Conservation (phyloP, 2,329 filamentous ascomycete genomes). For the Camptophora hylomeconis region DNA sequence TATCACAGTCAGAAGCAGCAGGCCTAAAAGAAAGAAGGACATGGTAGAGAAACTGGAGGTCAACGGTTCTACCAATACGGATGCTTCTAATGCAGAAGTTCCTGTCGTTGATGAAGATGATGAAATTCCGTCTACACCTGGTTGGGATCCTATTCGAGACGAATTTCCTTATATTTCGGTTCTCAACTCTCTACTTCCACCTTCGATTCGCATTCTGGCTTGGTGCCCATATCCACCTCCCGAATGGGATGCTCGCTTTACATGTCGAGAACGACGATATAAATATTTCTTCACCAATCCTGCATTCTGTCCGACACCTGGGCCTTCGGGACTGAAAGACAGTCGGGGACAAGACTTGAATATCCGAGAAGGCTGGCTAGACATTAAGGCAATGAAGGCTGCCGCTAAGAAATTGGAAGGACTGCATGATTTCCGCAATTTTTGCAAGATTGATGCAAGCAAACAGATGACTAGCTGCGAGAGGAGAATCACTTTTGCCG, state of each 20-base stretch:
- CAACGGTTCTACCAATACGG: not conserved
- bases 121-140: slow-evolving; percentile 23
- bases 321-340: slow-evolving; percentile 33
- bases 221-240: slow-evolving; percentile 78
- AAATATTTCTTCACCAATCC: slow-evolving; percentile 98
- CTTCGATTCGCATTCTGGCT: slow-evolving; percentile 79
- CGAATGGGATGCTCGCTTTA: slow-evolving; percentile 82
- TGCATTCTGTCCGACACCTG: slow-evolving; percentile 58
- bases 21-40: slow-evolving; percentile 35
- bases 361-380: slow-evolving; percentile 60
- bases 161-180: slow-evolving; percentile 75
- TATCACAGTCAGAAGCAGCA: slow-evolving; percentile 66
- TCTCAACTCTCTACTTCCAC: slow-evolving; percentile 75
- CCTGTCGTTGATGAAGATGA: slow-evolving; percentile 22
- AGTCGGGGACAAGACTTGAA: slow-evolving; percentile 17
- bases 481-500: slow-evolving; percentile 65
- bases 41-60: not conserved
- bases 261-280: slow-evolving; percentile 81
- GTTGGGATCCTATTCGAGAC: slow-evolving; percentile 57
- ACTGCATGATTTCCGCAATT: slow-evolving; percentile 86
- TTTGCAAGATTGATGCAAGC: slow-evolving; percentile 82
- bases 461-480: slow-evolving; percentile 82
- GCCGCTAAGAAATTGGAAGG: slow-evolving; percentile 73
- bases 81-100: slow-evolving; percentile 9
- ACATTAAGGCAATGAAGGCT: slow-evolving; percentile 73